Percentiles rank a stretch among this genome's conserved stretches.
Evolutionary conservation across 1,139 yeast genomes (phyloP).

Genomic region (Magnusiomyces sp.): DNA sequence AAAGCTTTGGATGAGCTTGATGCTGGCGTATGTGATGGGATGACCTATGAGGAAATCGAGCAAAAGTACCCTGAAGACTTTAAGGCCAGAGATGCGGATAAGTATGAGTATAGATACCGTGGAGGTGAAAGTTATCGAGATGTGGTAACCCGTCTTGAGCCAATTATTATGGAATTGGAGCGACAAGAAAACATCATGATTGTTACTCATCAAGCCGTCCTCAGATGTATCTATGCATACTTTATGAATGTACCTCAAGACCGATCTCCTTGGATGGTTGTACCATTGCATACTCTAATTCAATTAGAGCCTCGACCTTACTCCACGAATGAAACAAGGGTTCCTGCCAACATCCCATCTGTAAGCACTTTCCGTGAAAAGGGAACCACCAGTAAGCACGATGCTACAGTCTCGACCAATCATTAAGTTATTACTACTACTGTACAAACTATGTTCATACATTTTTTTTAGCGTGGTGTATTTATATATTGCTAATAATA

Average conservation of each 20-base stretch:
- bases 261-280: constrained; percentile 98
- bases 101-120: constrained; percentile 88
- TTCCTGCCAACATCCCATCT: constrained; percentile 94
- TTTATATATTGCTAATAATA: too few species aligned
- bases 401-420: too few species aligned
- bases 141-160: constrained; percentile 88
- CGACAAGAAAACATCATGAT: constrained; percentile 92
- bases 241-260: constrained; percentile 98
- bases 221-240: constrained; percentile 92
- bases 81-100: constrained; percentile 90
- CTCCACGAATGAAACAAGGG: constrained; percentile 76
- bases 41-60: constrained; percentile 84
- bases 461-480: too few species aligned
- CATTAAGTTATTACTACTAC: too few species aligned
- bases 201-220: constrained; percentile 95
- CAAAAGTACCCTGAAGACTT: constrained; percentile 84
- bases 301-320: constrained; percentile 92
- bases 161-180: constrained; percentile 95
- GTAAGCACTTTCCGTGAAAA: constrained; percentile 93
- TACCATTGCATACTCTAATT: constrained; percentile 90
- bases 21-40: constrained; percentile 96
- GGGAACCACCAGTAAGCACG: constrained; percentile 37
- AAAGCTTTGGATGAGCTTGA: constrained; percentile 95
- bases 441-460: too few species aligned
- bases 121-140: constrained; percentile 98